A percentile compares a stretch with the other conserved stretches of the same genome.
Evolutionary conservation across 768 basidiomycete genomes (phyloP).

Genomic region (Auriscalpium microsporum): DNA sequence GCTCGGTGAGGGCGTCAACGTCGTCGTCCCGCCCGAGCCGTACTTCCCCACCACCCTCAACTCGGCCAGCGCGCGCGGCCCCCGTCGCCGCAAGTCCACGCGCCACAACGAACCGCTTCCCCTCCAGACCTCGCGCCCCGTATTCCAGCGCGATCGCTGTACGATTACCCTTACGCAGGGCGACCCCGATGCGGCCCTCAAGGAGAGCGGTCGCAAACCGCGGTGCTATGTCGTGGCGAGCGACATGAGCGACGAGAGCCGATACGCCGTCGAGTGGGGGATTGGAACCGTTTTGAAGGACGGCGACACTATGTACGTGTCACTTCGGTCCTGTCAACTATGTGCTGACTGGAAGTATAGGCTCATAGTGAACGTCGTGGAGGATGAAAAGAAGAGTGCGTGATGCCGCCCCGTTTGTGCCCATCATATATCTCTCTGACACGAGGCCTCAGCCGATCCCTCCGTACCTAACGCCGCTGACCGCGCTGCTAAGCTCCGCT

Average conservation of each 20-base stretch:
- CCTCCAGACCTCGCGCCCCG: conserved; percentile 62
- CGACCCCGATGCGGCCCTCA: conserved; percentile 48
- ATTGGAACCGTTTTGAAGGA: conserved; percentile 93
- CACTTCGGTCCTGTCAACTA: background rate
- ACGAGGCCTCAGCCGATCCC: conserved; percentile 46
- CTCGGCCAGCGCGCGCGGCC: conserved; percentile 25
- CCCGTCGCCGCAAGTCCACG: conserved; percentile 47
- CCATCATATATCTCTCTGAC: background rate
- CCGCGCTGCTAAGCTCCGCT: conserved; percentile 67
- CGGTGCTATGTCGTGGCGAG: conserved; percentile 82
- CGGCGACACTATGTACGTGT: conserved; percentile 74
- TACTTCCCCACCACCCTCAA: conserved; percentile 74
- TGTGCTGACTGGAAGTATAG: conserved; percentile 23
- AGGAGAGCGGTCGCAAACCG: conserved; percentile 45
- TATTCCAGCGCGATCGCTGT: conserved; percentile 87
- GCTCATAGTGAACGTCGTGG: conserved; percentile 83
- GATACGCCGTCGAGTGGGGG: conserved; percentile 96
- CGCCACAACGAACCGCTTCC: conserved; percentile 52
- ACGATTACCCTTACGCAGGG: conserved; percentile 87
- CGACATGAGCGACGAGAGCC: conserved; percentile 89
- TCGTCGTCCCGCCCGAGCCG: conserved; percentile 76
- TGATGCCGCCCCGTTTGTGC: conserved; percentile 2
- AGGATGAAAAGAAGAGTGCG: conserved; percentile 85
- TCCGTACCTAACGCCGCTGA: conserved; percentile 64
- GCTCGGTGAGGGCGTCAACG: conserved; percentile 87